A percentile compares a stretch with the other conserved stretches of the same genome.
Conservation (phyloP, 2,329 filamentous ascomycete species). For the Ophiostoma ulmi region DNA sequence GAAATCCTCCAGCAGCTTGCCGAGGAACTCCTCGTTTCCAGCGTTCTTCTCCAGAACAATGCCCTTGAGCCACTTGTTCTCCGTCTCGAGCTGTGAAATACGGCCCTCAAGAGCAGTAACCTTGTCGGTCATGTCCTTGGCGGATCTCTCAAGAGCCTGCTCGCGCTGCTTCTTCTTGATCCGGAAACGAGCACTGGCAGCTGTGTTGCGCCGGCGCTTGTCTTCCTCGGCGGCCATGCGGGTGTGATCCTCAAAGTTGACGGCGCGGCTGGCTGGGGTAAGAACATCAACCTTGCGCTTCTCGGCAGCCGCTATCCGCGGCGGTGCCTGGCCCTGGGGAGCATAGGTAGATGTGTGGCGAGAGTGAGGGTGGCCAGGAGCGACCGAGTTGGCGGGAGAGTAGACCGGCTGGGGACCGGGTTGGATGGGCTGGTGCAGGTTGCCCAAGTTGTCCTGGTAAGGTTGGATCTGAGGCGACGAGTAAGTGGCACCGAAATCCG, state of each 20-base stretch:
- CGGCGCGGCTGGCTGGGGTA: constrained; percentile 39
- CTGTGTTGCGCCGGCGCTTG: constrained; percentile 83
- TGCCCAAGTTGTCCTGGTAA: constrained; percentile 41
- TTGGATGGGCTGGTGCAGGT: constrained; percentile 47
- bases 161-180: constrained; percentile 96
- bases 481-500: constrained; percentile 51
- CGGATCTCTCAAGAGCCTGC: constrained; percentile 73
- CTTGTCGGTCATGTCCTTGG: constrained; percentile 80
- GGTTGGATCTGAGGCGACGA: constrained; percentile 45
- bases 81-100: constrained; percentile 72
- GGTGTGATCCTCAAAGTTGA: constrained; percentile 64
- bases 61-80: constrained; percentile 78
- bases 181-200: constrained; percentile 80
- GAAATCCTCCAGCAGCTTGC: constrained; percentile 49
- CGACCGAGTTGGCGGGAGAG: constrained; percentile 28
- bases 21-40: constrained; percentile 48
- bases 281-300: constrained; percentile 45
- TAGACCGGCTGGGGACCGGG: constrained; percentile 46
- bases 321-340: constrained; percentile 31
- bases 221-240: constrained; percentile 78
- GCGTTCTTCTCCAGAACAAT: constrained; percentile 78
- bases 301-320: constrained; percentile 33
- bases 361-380: constrained; percentile 33
- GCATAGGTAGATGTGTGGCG: constrained; percentile 30
- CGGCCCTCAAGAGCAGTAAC: constrained; percentile 66